Conservation (phyloP, 2,329 filamentous ascomycete genomes). For the Alternaria triticina region DNA sequence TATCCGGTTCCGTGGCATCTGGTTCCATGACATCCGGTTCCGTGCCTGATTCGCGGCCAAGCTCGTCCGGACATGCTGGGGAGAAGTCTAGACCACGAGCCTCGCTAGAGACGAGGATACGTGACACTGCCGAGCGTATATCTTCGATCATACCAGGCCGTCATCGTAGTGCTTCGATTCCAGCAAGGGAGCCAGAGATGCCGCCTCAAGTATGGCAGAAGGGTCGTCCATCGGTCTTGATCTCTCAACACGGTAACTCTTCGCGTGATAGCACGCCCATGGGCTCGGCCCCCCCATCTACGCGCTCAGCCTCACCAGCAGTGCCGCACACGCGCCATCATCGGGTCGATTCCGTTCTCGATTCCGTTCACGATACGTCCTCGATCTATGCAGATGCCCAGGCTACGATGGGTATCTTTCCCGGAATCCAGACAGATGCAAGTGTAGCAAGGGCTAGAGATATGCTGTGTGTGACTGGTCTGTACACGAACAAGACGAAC, state of each 20-base stretch:
- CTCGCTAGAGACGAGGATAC: background rate
- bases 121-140: background rate
- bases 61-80: background rate
- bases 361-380: background rate
- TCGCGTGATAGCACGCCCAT: slow-evolving; percentile 21
- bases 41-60: background rate
- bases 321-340: background rate
- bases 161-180: background rate
- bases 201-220: slow-evolving; percentile 20
- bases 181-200: slow-evolving; percentile 10
- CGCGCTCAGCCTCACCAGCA: background rate
- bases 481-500: background rate
- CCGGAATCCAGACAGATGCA: background rate
- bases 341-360: background rate
- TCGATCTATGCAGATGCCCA: background rate
- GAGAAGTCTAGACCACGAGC: background rate
- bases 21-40: no score
- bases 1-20: background rate
- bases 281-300: slow-evolving; percentile 4
- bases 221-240: slow-evolving; percentile 18
- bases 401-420: background rate
- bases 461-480: background rate
- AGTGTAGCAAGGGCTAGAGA: no score
- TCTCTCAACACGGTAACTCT: background rate
- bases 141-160: background rate